A percentile compares a stretch with the other conserved stretches of the same genome.
These are phyloP conservation scores for Xylariaceae sp. DNA, from an alignment of 2,329 filamentous ascomycete species.

Conservation along the genomic window DNA sequence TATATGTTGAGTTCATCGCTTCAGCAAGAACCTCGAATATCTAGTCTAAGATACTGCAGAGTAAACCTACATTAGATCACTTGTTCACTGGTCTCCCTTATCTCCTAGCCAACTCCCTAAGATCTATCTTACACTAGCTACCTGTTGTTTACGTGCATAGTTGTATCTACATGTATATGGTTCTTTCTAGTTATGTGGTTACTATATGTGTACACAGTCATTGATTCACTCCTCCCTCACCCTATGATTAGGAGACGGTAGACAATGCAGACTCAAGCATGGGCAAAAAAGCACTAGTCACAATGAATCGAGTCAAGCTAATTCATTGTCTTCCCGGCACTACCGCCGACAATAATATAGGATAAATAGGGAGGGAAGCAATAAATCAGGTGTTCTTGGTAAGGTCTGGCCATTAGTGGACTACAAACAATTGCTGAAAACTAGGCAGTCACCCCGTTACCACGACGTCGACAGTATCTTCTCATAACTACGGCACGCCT, in stretches of 20 bases:
- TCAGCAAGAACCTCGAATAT: neutral
- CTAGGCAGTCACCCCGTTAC: too few relatives aligned
- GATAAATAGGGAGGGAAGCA: too few relatives aligned
- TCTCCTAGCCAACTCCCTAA: neutral
- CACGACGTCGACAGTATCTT: too few relatives aligned
- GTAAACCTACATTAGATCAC: neutral
- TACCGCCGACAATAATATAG: neutral
- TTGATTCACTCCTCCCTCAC: neutral
- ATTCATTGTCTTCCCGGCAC: neutral
- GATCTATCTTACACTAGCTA: neutral
- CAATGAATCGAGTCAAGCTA: neutral
- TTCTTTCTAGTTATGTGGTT: neutral
- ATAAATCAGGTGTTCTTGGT: neutral
- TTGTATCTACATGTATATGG: constrained; percentile 3
- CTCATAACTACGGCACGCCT: too few relatives aligned
- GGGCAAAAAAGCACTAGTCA: neutral
- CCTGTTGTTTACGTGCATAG: neutral
- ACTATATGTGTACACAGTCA: neutral
- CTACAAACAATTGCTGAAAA: neutral
- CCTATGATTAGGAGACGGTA: neutral
- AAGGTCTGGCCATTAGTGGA: neutral
- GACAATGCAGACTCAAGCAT: neutral
- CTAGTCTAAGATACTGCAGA: neutral
- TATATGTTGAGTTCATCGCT: neutral
- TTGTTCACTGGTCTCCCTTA: neutral